These are phyloP conservation scores for Talaromyces rugulosus DNA, from an alignment of 2,329 filamentous ascomycete genomes.

Conservation along the genomic window DNA sequence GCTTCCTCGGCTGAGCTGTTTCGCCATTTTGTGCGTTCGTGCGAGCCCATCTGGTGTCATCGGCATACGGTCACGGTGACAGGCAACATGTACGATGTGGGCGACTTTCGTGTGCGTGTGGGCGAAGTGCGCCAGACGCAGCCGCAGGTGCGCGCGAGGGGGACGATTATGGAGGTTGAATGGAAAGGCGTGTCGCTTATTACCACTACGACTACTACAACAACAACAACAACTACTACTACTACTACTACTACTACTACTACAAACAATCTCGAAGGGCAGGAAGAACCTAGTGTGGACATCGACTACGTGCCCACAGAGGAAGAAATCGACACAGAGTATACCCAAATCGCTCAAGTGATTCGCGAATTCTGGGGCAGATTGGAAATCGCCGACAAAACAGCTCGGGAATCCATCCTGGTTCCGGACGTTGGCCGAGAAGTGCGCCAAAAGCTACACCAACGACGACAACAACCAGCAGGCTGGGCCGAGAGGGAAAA, in stretches of 20 bases:
- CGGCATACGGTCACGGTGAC: slow-evolving; percentile 35
- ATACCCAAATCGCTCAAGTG: slow-evolving; percentile 28
- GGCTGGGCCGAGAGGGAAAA: slow-evolving; percentile 12
- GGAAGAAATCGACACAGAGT: slow-evolving; percentile 35
- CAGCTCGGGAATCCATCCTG: slow-evolving; percentile 34
- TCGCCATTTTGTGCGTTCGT: slow-evolving; percentile 37
- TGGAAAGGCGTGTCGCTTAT: slow-evolving; percentile 37
- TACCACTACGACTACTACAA: slow-evolving; percentile 16
- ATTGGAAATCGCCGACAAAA: slow-evolving; percentile 18
- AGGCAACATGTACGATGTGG: slow-evolving; percentile 38
- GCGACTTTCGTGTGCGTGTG: slow-evolving; percentile 39
- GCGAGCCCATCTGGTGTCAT: slow-evolving; percentile 40
- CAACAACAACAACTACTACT: not conserved
- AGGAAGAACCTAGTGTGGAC: slow-evolving; percentile 11
- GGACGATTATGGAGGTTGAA: slow-evolving; percentile 43
- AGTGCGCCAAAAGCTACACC: slow-evolving; percentile 26
- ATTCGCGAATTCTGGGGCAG: slow-evolving; percentile 41
- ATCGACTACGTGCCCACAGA: slow-evolving; percentile 28
- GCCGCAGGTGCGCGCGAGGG: slow-evolving; percentile 33
- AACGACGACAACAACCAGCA: slow-evolving; percentile 11
- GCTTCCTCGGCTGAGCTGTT: slow-evolving; percentile 32
- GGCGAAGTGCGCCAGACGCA: slow-evolving; percentile 41
- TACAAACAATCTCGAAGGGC: not conserved
- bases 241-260: too few relatives aligned
- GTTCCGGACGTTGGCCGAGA: slow-evolving; percentile 39